Conservation (phyloP, 1,139 yeast species). For the Magnusiomyces tetraspermus region DNA sequence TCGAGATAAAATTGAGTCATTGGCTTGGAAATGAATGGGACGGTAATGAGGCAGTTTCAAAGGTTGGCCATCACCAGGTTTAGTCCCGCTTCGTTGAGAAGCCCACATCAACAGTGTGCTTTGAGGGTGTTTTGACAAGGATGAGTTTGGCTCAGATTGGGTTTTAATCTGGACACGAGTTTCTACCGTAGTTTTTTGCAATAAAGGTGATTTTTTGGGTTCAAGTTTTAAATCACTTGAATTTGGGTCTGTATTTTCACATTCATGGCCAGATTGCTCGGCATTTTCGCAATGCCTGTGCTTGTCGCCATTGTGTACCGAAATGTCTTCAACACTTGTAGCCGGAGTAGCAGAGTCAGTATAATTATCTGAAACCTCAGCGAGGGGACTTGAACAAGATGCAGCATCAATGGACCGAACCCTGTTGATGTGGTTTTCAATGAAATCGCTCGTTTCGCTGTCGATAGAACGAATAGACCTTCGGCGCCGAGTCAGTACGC, state of each 20-base stretch:
- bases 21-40: constrained; percentile 18
- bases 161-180: background rate
- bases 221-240: background rate
- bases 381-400: background rate
- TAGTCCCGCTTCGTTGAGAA: background rate
- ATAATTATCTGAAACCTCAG: background rate
- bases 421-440: background rate
- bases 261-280: background rate
- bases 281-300: background rate
- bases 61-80: background rate
- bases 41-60: constrained; percentile 19
- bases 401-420: background rate
- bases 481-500: background rate
- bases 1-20: constrained; percentile 21
- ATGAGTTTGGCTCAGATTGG: background rate
- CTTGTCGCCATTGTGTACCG: background rate
- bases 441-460: background rate
- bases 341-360: background rate
- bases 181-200: no score
- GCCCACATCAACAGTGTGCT: background rate
- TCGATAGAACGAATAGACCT: background rate
- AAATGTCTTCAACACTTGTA: background rate
- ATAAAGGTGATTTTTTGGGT: no score
- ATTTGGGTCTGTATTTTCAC: background rate
- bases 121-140: background rate